Base-by-base conservation (phyloP, 331 rosid species). In the Malus hybrid region DNA sequence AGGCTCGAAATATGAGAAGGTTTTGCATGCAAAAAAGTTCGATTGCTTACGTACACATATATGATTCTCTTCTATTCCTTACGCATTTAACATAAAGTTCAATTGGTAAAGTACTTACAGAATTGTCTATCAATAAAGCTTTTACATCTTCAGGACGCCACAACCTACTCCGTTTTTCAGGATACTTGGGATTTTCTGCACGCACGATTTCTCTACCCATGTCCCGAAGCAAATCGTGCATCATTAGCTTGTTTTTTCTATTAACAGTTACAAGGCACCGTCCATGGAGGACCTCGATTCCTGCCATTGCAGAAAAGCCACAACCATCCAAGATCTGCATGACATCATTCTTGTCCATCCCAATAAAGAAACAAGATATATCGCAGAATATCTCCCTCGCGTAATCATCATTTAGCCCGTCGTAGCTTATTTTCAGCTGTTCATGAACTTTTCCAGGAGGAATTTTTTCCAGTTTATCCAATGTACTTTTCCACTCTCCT, bases 181-280 rank as follows among this genome's bases (percentile, higher is more conserved):
- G 44, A 2, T 2, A 36, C 73, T 69, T 34, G 6, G 65, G 10
- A 78, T 64, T 48, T 4, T 15, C 66, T 52, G 18, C 50, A 8
- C 79, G 72, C 61, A 77, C 59, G 32, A 81, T 76, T 72, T 76
- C 81, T 65, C 80, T 65, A 5, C 80, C 84, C 84, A 80, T 80
- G 31, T 81, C 80, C 36, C 80, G 72, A 22, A 82, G 3, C 69
- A 82, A 62, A 73, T 82, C 69, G 39, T 82, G 85, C 85, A 82
- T 82, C 39, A 57, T n/a, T 3, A 80, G 77, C 18, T 18, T 80
- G 31, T 80, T 80, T 54, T 10, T 80, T 0, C 48, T 24, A 65
- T 39, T 71, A 12, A 83, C 50, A 0, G 44, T 73, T n/a, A 83
- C 9, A 48, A 83, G 84, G 27, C 69, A 29, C 7, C 56, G 48